These are phyloP conservation scores for Elsinoe arachidis DNA, from an alignment of 2,329 filamentous ascomycete species.

Conservation along the genomic window DNA sequence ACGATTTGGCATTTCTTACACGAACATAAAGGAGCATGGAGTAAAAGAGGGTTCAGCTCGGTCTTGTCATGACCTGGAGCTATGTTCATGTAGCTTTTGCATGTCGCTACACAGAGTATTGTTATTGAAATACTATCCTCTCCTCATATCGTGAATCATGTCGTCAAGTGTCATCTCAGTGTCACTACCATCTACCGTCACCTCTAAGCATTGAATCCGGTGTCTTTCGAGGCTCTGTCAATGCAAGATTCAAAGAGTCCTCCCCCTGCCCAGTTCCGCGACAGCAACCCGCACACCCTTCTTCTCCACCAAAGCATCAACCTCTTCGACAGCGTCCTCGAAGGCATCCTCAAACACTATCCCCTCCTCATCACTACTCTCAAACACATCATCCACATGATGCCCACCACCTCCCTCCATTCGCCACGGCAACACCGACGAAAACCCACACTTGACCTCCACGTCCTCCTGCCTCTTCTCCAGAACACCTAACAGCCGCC, in stretches of 20 bases:
- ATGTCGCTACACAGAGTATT: constrained; percentile 7
- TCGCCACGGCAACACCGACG: neutral
- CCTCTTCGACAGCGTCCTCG: neutral
- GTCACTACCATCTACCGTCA: too few relatives aligned
- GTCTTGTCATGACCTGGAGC: constrained; percentile 9
- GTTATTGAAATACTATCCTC: neutral
- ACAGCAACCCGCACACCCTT: neutral
- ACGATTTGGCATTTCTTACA: neutral
- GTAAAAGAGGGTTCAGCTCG: constrained; percentile 1
- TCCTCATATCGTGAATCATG: too few relatives aligned
- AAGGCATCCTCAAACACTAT: neutral
- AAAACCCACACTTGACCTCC: neutral
- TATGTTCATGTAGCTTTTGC: constrained; percentile 1
- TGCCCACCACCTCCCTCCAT: neutral
- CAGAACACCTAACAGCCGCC: neutral
- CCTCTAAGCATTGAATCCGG: too few relatives aligned
- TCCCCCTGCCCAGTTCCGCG: neutral
- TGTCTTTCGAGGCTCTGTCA: too few relatives aligned
- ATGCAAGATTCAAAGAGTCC: too few relatives aligned
- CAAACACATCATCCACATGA: neutral
- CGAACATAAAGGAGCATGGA: neutral
- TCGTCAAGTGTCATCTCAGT: too few relatives aligned
- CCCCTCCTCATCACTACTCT: neutral
- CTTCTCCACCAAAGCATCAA: neutral
- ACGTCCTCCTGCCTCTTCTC: neutral